Evolutionary conservation across 1,284 basidiomycete species (phyloP).

Genomic region (Schizophyllum commune): DNA sequence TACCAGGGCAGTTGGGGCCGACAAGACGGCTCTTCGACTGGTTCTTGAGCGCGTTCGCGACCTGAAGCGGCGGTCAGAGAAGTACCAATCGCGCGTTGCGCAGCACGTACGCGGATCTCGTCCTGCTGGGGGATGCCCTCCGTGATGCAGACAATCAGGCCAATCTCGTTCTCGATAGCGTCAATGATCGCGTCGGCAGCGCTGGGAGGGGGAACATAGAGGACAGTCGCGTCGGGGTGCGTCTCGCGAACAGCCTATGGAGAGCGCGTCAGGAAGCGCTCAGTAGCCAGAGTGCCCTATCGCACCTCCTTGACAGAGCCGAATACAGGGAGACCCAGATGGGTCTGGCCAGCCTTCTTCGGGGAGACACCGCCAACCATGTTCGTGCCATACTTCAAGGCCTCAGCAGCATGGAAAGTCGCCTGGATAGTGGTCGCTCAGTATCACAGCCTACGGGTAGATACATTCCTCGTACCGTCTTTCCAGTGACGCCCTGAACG

Average conservation of each 20-base stretch:
- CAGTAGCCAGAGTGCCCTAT: background rate
- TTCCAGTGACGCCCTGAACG: slow-evolving; percentile 93
- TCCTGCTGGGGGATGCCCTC: slow-evolving; percentile 96
- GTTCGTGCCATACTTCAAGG: slow-evolving; percentile 90
- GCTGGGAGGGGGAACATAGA: slow-evolving; percentile 91
- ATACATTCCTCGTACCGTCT: slow-evolving; percentile 63
- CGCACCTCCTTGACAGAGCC: slow-evolving; percentile 86
- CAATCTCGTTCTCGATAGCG: slow-evolving; percentile 96
- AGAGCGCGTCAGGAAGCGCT: background rate
- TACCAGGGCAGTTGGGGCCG: slow-evolving; percentile 96
- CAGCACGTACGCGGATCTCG: slow-evolving; percentile 71
- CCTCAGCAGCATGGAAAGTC: slow-evolving; percentile 96
- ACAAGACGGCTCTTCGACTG: slow-evolving; percentile 95
- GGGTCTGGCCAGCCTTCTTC: slow-evolving; percentile 94
- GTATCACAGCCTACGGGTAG: background rate
- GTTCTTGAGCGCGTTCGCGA: slow-evolving; percentile 89
- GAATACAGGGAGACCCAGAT: slow-evolving; percentile 94
- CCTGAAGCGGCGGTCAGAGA: slow-evolving; percentile 34
- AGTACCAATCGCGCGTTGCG: slow-evolving; percentile 1
- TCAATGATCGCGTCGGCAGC: slow-evolving; percentile 96
- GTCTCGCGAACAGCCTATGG: slow-evolving; percentile 75
- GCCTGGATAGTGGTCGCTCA: slow-evolving; percentile 44
- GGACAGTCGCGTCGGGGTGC: slow-evolving; percentile 85
- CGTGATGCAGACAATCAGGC: slow-evolving; percentile 93
- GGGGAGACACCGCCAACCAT: slow-evolving; percentile 98